Conservation (phyloP, 2,329 filamentous ascomycete genomes). For the Epichloe amarillans region DNA sequence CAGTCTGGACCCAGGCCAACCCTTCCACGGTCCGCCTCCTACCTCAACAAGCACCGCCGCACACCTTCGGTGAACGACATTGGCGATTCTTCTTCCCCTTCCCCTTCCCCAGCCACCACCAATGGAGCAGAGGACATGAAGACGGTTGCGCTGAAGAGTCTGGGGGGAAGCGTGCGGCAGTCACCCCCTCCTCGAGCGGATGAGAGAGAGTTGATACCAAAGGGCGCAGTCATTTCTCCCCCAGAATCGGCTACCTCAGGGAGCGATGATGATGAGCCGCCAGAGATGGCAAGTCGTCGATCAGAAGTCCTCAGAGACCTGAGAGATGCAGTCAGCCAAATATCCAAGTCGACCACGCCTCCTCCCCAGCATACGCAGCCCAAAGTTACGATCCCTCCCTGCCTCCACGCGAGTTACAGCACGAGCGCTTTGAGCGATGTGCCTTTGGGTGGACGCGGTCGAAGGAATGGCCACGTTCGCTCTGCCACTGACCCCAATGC, state of each 20-base stretch:
- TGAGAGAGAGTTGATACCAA: conserved; percentile 53
- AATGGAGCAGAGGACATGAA: conserved; percentile 12
- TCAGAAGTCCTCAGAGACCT: conserved; percentile 51
- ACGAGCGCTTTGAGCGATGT: conserved; percentile 31
- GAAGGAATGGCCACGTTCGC: conserved; percentile 33
- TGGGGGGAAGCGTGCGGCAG: conserved; percentile 50
- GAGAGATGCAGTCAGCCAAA: conserved; percentile 69
- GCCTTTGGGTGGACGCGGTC: conserved; percentile 21
- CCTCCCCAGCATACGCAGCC: conserved; percentile 38
- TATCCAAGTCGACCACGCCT: conserved; percentile 35
- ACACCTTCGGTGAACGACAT: conserved; percentile 32
- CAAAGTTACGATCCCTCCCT: conserved; percentile 5
- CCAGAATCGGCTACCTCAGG: conserved; percentile 73
- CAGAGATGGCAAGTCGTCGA: conserved; percentile 31
- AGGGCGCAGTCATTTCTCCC: conserved; percentile 82
- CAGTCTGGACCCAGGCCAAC: conserved; percentile 35
- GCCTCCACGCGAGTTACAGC: conserved; percentile 34
- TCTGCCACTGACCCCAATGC: conserved; percentile 43
- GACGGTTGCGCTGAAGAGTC: conserved; percentile 32
- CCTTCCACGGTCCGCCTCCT: conserved; percentile 52
- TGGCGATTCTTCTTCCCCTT: conserved; percentile 14
- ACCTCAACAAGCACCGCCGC: conserved; percentile 49
- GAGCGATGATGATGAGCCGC: conserved; percentile 66
- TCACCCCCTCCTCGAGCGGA: conserved; percentile 73
- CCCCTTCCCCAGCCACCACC: conserved; percentile 13